Evolutionary conservation across 768 basidiomycete genomes (phyloP).

Genomic region (Guyanaporus albipodus): DNA sequence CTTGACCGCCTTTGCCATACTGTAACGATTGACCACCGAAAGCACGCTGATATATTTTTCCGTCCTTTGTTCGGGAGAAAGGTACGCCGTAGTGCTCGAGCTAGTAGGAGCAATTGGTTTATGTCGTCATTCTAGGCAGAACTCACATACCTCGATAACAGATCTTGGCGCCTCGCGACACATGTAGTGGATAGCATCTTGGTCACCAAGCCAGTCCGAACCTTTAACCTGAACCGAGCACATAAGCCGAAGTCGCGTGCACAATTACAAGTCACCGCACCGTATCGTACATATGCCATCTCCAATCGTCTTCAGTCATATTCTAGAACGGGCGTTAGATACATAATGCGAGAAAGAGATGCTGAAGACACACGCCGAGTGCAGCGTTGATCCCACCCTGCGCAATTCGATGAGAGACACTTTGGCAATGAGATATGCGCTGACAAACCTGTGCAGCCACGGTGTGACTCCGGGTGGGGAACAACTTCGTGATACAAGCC

Average conservation of each 20-base stretch:
- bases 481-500: constrained; percentile 98
- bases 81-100: constrained; percentile 98
- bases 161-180: constrained; percentile 93
- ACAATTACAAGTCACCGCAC: constrained; percentile 41
- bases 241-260: constrained; percentile 13
- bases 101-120: constrained; percentile 37
- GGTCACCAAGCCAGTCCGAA: constrained; percentile 99
- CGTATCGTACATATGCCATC: constrained; percentile 98
- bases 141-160: constrained; percentile 73
- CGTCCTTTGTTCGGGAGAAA: constrained; percentile 97
- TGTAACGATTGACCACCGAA: constrained; percentile 98
- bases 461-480: constrained; percentile 97
- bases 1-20: constrained; percentile 97
- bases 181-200: constrained; percentile 99
- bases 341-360: constrained; percentile 4
- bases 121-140: background rate
- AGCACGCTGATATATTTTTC: constrained; percentile 99
- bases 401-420: constrained; percentile 11
- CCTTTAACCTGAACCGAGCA: constrained; percentile 80
- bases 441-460: constrained; percentile 87
- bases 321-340: constrained; percentile 47
- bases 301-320: constrained; percentile 99
- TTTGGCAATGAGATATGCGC: background rate
- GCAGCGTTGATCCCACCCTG: constrained; percentile 99
- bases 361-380: constrained; percentile 62